Percentiles rank a stretch among this genome's conserved stretches.
Evolutionary conservation across 2,329 filamentous ascomycete species (phyloP).

Genomic region (Pezicula rhizophila): DNA sequence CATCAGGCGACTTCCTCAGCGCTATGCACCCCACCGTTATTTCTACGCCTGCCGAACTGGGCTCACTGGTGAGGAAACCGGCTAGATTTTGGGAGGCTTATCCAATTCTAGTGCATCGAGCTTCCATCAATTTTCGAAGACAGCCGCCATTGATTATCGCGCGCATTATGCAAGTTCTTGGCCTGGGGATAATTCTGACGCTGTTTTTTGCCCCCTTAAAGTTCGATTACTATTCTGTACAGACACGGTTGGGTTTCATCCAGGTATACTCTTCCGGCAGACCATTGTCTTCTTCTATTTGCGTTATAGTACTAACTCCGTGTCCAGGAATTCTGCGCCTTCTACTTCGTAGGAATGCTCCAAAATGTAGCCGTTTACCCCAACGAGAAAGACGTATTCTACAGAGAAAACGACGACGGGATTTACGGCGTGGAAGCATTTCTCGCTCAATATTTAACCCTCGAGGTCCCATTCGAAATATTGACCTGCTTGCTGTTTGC

Average conservation of each 20-base stretch:
- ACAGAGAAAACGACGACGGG: conserved; percentile 68
- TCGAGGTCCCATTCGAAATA: conserved; percentile 69
- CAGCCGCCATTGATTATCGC: conserved; percentile 60
- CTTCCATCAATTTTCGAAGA: conserved; percentile 61
- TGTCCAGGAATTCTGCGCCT: conserved; percentile 56
- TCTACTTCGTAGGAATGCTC: conserved; percentile 73
- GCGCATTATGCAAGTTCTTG: conserved; percentile 61
- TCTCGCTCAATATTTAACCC: conserved; percentile 60
- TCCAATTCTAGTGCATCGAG: conserved; percentile 61
- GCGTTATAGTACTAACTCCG: too few species aligned
- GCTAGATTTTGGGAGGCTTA: conserved; percentile 58
- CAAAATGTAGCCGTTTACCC: conserved; percentile 75
- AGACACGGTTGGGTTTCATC: conserved; percentile 68
- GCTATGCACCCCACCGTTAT: conserved; percentile 18
- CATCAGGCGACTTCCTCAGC: conserved; percentile 15
- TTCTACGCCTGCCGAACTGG: conserved; percentile 65
- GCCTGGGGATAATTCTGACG: conserved; percentile 55
- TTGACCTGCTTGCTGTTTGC: conserved; percentile 60
- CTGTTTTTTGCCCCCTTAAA: conserved; percentile 68
- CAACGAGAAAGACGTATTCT: conserved; percentile 67
- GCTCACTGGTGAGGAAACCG: conserved; percentile 57
- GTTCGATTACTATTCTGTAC: conserved; percentile 62
- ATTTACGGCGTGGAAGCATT: conserved; percentile 69
- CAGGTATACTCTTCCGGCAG: conserved; percentile 19
- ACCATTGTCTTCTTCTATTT: too few species aligned